Percentiles rank a stretch among this genome's conserved stretches.
Conservation (phyloP, 306 rosid species). For the Lathyrus tuberosus region DNA sequence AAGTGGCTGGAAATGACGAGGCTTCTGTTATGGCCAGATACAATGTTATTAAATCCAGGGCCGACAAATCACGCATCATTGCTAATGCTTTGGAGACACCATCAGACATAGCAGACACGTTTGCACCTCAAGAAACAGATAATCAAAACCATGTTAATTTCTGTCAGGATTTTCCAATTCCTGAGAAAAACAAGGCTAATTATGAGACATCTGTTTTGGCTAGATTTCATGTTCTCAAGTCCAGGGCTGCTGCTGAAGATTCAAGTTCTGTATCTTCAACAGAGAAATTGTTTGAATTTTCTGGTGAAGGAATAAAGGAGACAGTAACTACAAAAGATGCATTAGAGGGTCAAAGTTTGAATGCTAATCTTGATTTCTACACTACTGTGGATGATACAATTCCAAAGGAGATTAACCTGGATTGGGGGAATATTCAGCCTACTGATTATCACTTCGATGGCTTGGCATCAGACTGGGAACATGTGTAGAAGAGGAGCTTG, state of each 20-base stretch:
- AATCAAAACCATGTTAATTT: conserved; percentile 30
- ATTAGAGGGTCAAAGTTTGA: conserved; percentile 42
- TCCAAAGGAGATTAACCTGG: conserved; percentile 41
- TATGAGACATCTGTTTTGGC: conserved; percentile 58
- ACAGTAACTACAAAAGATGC: conserved; percentile 36
- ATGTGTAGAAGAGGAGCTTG: conserved; percentile 62
- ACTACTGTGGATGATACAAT: conserved; percentile 32
- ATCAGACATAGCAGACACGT: conserved; percentile 42
- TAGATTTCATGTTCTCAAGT: conserved; percentile 58
- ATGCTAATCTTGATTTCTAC: conserved; percentile 37
- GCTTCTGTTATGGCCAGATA: conserved; percentile 64
- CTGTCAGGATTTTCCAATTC: conserved; percentile 36
- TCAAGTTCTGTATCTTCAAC: conserved; percentile 38
- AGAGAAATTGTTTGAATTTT: conserved; percentile 40
- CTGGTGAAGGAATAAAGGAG: conserved; percentile 43
- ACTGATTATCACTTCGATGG: conserved; percentile 50
- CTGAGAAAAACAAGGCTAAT: conserved; percentile 32
- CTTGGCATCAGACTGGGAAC: conserved; percentile 83
- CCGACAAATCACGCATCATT: conserved; percentile 28
- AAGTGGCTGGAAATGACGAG: conserved; percentile 24
- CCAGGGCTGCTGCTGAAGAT: conserved; percentile 50
- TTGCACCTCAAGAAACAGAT: conserved; percentile 30
- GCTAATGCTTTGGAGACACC: conserved; percentile 34
- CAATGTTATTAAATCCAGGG: conserved; percentile 51
- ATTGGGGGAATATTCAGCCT: conserved; percentile 39